phyloP scores from a whole-genome alignment of 768 basidiomycete genomes.

The Pleurotus tuoliensis region DNA sequence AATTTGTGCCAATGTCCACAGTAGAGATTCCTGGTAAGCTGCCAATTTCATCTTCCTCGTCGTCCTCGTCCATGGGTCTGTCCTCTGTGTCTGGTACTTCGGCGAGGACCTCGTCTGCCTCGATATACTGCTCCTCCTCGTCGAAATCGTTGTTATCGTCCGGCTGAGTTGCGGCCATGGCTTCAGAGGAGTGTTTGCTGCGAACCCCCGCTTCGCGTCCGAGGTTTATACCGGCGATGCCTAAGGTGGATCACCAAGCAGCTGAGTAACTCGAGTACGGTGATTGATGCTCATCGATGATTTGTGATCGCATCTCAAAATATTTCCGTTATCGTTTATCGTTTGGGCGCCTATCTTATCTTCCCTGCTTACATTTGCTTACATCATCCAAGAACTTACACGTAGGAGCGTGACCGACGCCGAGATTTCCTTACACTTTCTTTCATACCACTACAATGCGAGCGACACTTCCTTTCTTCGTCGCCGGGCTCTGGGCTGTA shows the following conservation, averaged over 20 bases:
- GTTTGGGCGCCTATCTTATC: neutral
- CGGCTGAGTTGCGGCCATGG: conserved; percentile 31
- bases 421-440: neutral
- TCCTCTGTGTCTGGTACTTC: conserved; percentile 63
- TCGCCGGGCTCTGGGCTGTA: conserved; percentile 47
- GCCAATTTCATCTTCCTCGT: conserved; percentile 43
- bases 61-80: conserved; percentile 69
- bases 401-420: neutral
- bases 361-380: neutral
- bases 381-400: neutral
- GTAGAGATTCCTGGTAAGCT: conserved; percentile 41
- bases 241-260: conserved; percentile 5
- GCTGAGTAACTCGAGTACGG: conserved; percentile 18
- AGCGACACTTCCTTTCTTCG: conserved; percentile 51
- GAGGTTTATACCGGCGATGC: neutral
- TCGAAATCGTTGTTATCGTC: conserved; percentile 42
- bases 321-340: conserved; percentile 3
- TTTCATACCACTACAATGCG: conserved; percentile 47
- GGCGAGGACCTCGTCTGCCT: conserved; percentile 57
- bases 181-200: neutral
- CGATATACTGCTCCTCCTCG: conserved; percentile 58
- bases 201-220: too few relatives aligned
- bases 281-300: neutral
- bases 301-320: conserved; percentile 6
- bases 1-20: conserved; percentile 16